Evolutionary conservation across 1,139 yeast genomes (phyloP).

Genomic region (Torulaspora globosa): DNA sequence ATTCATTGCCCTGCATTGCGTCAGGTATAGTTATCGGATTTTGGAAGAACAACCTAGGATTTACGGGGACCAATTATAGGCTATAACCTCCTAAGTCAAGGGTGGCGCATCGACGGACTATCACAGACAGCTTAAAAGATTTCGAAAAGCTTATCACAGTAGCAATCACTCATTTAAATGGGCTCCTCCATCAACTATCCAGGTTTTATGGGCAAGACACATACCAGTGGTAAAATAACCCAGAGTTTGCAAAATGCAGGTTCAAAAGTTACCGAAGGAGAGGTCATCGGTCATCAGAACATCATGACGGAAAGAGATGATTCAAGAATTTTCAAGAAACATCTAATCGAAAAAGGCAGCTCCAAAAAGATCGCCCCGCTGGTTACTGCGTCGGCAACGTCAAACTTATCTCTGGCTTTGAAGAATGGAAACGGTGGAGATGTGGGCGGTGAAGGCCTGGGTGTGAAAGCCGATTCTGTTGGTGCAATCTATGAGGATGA

Average conservation of each 20-base stretch:
- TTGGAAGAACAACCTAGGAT: not conserved
- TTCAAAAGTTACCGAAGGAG: slow-evolving; percentile 1
- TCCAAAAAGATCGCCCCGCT: slow-evolving; percentile 7
- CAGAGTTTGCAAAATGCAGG: slow-evolving; percentile 1
- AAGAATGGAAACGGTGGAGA: slow-evolving; percentile 12
- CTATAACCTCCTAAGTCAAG: not conserved
- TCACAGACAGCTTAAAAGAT: not conserved
- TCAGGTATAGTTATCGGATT: not conserved
- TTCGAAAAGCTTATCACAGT: not conserved
- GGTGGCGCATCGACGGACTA: not conserved
- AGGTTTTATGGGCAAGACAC: slow-evolving; percentile 18
- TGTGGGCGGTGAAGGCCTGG: not conserved
- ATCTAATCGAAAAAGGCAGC: slow-evolving; percentile 11
- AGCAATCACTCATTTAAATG: slow-evolving; percentile 10
- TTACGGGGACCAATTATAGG: not conserved
- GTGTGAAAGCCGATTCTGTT: not conserved
- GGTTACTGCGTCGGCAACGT: slow-evolving; percentile 17
- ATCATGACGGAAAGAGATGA: slow-evolving; percentile 17
- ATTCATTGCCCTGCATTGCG: not conserved
- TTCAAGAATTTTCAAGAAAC: slow-evolving; percentile 13
- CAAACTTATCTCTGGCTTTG: slow-evolving; percentile 30
- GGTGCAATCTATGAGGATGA: slow-evolving; percentile 11
- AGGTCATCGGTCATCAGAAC: slow-evolving; percentile 3
- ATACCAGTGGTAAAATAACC: slow-evolving; percentile 5
- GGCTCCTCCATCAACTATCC: slow-evolving; percentile 28